A percentile compares a stretch with the other conserved stretches of the same genome.
These are phyloP conservation scores for Galeopsis tetrahit DNA, from an alignment of 257 asterid species.

Conservation along the genomic window DNA sequence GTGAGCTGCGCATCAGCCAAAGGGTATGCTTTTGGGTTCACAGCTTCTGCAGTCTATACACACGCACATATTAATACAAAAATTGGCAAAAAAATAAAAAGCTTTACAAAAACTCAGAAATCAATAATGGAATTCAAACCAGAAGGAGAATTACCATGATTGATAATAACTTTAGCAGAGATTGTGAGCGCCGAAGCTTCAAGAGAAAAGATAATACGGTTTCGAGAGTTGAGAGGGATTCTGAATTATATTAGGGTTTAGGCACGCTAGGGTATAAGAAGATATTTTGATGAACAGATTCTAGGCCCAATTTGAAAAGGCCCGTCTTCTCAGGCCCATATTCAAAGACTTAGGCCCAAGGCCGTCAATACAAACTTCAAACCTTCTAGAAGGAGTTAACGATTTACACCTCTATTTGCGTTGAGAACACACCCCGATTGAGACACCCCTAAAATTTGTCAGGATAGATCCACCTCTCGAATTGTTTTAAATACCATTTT, in stretches of 20 bases:
- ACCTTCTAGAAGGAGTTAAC: neutral
- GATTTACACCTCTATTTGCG: too few relatives aligned
- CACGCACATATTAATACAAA: neutral
- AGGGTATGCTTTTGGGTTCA: constrained; percentile 91
- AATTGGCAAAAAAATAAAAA: constrained; percentile 6
- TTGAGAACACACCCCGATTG: too few relatives aligned
- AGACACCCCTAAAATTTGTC: too few relatives aligned
- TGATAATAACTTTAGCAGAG: constrained; percentile 30
- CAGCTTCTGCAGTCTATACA: constrained; percentile 69
- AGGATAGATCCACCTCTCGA: too few relatives aligned
- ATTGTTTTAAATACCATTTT: too few relatives aligned
- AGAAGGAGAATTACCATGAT: constrained; percentile 37
- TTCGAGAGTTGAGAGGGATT: constrained; percentile 30
- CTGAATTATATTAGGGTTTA: constrained; percentile 36
- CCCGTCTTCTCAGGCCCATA: constrained; percentile 2
- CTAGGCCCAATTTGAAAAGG: constrained; percentile 15
- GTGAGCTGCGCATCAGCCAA: constrained; percentile 86
- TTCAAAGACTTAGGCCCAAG: neutral
- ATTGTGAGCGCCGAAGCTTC: constrained; percentile 6
- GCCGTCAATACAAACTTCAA: neutral
- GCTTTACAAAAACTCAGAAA: neutral
- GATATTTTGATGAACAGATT: neutral
- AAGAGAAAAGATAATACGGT: constrained; percentile 34
- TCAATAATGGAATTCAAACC: neutral
- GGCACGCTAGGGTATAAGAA: constrained; percentile 16